Percentiles rank a stretch among this genome's conserved stretches.
phyloP scores from a whole-genome alignment of 2,329 filamentous ascomycete genomes.

The Alternaria incomplexa region DNA sequence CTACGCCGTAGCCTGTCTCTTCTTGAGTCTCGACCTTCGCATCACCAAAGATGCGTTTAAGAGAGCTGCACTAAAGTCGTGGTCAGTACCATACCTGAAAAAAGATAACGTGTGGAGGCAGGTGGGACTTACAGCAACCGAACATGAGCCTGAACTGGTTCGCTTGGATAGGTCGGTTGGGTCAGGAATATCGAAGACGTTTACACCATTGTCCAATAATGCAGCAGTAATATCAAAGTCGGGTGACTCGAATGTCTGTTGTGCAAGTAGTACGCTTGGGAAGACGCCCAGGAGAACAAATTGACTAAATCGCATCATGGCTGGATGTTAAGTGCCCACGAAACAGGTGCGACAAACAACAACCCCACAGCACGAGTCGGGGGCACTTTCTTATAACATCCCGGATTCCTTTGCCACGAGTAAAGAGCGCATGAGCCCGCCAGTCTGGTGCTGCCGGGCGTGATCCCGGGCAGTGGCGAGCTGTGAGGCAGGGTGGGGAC shows the following conservation, averaged over 20 bases:
- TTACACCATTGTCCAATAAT: conserved; percentile 15
- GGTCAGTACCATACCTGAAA: neutral
- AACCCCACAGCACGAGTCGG: neutral
- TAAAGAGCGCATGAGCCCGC: neutral
- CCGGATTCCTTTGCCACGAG: neutral
- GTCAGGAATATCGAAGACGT: conserved; percentile 9
- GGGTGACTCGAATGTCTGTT: conserved; percentile 8
- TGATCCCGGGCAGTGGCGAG: neutral
- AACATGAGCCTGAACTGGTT: conserved; percentile 3
- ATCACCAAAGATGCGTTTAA: conserved; percentile 23
- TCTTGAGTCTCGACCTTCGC: conserved; percentile 19
- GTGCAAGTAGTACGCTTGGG: neutral
- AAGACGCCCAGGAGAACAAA: neutral
- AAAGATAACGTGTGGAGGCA: neutral
- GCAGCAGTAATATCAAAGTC: conserved; percentile 17
- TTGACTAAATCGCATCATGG: neutral
- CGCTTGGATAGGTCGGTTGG: neutral
- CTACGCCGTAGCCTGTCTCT: conserved; percentile 19
- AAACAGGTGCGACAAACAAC: neutral
- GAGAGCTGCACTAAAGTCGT: conserved; percentile 24
- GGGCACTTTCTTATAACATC: neutral
- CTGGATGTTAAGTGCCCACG: neutral
- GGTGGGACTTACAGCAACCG: conserved; percentile 16
- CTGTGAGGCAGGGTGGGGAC: neutral
- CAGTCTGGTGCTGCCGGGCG: neutral